Percentiles rank a stretch among this genome's conserved stretches.
Conservation (phyloP, 2,329 filamentous ascomycete species). For the Lachnellula hyalina region DNA sequence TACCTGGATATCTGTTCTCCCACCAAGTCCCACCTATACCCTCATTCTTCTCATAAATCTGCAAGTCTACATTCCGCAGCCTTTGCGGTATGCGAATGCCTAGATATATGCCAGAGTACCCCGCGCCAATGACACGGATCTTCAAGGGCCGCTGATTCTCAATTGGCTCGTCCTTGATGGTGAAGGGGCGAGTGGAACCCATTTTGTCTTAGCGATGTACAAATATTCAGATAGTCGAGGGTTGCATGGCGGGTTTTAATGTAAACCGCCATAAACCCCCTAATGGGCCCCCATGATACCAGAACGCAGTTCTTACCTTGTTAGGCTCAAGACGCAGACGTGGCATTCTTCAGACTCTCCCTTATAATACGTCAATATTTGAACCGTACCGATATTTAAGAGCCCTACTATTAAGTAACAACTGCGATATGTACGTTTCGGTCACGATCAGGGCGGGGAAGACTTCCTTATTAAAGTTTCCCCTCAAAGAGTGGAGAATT, state of each 20-base stretch:
- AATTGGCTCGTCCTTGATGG: conserved; percentile 24
- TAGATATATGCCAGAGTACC: conserved; percentile 31
- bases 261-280: not conserved
- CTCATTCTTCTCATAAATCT: conserved; percentile 51
- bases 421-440: too few species aligned
- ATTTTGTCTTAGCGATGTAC: not conserved
- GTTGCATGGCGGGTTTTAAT: not conserved
- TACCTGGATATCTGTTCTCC: conserved; percentile 39
- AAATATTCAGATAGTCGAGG: not conserved
- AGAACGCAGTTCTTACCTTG: not conserved
- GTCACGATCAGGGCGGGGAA: too few species aligned
- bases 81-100: conserved; percentile 28
- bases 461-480: too few species aligned
- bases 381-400: too few species aligned
- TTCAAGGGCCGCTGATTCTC: conserved; percentile 27
- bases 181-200: conserved; percentile 7
- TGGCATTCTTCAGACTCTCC: too few species aligned
- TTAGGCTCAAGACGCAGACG: not conserved
- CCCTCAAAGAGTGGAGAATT: too few species aligned
- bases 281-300: too few species aligned
- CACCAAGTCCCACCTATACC: conserved; percentile 50
- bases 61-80: conserved; percentile 26
- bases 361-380: too few species aligned
- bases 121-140: conserved; percentile 29
- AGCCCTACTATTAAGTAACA: too few species aligned